Percentiles rank a stretch among this genome's conserved stretches.
phyloP scores from a whole-genome alignment of 345 rosid genomes.

The Heritiera littoralis region DNA sequence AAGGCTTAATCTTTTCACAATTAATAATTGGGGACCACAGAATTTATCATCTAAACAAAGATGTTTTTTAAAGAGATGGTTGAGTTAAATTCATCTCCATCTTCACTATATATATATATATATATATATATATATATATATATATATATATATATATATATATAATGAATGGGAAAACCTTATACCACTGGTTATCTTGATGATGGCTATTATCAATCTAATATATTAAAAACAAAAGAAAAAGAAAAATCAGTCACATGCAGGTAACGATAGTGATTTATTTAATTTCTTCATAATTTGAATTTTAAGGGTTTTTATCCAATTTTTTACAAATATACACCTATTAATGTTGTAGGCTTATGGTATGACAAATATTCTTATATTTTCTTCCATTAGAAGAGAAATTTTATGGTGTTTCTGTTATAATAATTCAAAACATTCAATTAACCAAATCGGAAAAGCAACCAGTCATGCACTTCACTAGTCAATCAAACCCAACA shows the following conservation, averaged over 20 bases:
- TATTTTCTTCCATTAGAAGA: background rate
- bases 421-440: constrained; percentile 6
- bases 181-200: background rate
- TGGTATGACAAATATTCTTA: background rate
- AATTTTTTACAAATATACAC: background rate
- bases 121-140: background rate
- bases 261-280: background rate
- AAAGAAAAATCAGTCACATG: background rate
- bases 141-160: too few species aligned
- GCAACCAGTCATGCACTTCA: background rate
- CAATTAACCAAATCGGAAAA: background rate
- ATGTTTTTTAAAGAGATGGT: background rate
- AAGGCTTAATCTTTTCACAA: background rate
- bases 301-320: background rate
- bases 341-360: background rate
- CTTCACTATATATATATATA: background rate
- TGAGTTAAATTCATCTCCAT: too few species aligned
- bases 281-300: background rate
- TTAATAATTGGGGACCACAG: background rate
- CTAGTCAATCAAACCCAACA: background rate
- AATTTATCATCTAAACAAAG: background rate
- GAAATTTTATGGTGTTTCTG: background rate
- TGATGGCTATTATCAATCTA: background rate
- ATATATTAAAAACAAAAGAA: background rate
- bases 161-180: background rate